Evolutionary conservation across 305 asterid species (phyloP).

Genomic region (Fraxinus latifolia): DNA sequence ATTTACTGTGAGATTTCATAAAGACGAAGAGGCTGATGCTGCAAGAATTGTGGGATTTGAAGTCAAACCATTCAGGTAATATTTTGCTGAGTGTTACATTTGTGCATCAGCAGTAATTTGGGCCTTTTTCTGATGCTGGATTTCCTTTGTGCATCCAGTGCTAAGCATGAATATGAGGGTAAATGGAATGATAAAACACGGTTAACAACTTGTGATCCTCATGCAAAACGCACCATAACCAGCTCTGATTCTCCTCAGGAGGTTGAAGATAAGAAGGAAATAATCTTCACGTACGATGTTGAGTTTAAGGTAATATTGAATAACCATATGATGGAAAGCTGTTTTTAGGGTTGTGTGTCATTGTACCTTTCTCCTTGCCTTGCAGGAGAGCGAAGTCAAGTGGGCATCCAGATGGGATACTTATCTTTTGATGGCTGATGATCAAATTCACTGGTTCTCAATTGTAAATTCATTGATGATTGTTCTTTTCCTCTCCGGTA

Average conservation of each 20-base stretch:
- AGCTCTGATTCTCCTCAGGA: constrained; percentile 27
- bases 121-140: background rate
- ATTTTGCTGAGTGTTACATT: background rate
- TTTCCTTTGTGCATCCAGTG: constrained; percentile 17
- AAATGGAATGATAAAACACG: constrained; percentile 21
- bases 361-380: background rate
- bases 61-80: constrained; percentile 31
- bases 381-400: constrained; percentile 17
- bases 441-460: constrained; percentile 17
- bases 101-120: background rate
- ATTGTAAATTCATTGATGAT: constrained; percentile 17
- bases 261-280: constrained; percentile 27
- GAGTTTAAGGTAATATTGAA: constrained; percentile 28
- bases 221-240: constrained; percentile 23
- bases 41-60: constrained; percentile 35
- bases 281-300: constrained; percentile 32
- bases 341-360: background rate
- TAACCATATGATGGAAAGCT: background rate
- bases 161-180: constrained; percentile 32
- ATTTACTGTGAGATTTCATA: constrained; percentile 32
- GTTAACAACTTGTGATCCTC: constrained; percentile 31
- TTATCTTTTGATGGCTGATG: constrained; percentile 9
- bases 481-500: constrained; percentile 15
- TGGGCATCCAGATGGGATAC: constrained; percentile 20
- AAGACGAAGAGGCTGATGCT: constrained; percentile 20